Base-by-base conservation (phyloP, 2,329 filamentous ascomycete genomes). In the Fusarium gaditjirri region DNA sequence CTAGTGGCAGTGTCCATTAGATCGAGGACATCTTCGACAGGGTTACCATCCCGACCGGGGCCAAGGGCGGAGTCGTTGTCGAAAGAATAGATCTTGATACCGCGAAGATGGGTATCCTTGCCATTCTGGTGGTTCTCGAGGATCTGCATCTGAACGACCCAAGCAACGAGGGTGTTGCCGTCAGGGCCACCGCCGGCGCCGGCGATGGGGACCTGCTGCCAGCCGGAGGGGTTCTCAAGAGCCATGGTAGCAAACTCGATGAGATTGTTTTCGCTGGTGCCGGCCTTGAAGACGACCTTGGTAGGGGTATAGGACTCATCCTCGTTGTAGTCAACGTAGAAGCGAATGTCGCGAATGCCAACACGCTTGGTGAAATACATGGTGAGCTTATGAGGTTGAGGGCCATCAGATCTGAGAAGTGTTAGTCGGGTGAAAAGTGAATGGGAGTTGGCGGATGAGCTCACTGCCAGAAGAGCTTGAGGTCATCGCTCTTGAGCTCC, bases 111-210 rank as follows among this genome's bases (percentile, higher is more conserved):
- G n/a, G 96, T 99, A 80, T 99, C 96, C 81, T 99, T 99, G 72
- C 96, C 96, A 80, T 99, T 99, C 83, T 99, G 96, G 81, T 99
- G 96, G 79, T 99, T 99, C 83, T 98, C 96, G 56, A 95, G 88
- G 53, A 99, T 92, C 74, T 93, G 91, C 78, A 98, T 91, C 81
- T 98, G 95, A 33, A 99, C 87, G 35, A 98, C 90, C 83, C 95
- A 97, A 21, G 93, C 94, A 67, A 95, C 90, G 23, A 98, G 88
- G 2, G 95, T 93, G 76, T 91, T 92, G 43, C 88, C 92, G 77
- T 90, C 90, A 52, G 86, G 86, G 50, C 88, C 90, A 43, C 86
- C 86, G n/a, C 87, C 88, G 0, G 84, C 84, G 17, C 85, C 84
- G 3, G 80, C 80, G 23, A 89, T 82, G 27, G 93, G 90, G 2